Evolutionary conservation across 23 red algal genomes (phyloP).

Genomic region (Gracilaria gracilis): DNA sequence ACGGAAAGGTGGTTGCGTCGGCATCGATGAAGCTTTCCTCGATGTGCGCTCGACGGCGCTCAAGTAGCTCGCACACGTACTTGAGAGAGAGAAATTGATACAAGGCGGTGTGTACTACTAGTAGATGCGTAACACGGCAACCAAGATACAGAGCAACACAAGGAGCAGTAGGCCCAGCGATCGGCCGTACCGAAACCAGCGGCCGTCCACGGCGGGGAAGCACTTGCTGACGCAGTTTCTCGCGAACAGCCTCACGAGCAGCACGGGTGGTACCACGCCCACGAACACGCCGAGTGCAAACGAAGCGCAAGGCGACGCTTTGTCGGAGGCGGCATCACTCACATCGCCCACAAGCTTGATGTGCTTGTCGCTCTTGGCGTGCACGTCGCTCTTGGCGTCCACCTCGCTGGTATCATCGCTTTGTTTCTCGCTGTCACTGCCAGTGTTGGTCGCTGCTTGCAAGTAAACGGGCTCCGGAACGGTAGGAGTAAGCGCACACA

Average conservation of each 20-base stretch:
- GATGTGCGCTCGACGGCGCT: background rate
- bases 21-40: no score
- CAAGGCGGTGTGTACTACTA: no score
- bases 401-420: background rate
- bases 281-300: background rate
- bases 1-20: no score
- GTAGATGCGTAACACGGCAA: slow-evolving; percentile 7
- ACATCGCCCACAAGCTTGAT: background rate
- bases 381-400: background rate
- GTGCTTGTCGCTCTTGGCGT: background rate
- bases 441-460: background rate
- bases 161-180: slow-evolving; percentile 19
- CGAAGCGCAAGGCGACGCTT: background rate
- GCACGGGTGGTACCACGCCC: background rate
- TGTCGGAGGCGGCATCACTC: background rate
- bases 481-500: background rate
- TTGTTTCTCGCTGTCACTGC: background rate
- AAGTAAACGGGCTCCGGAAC: background rate
- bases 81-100: no score
- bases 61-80: background rate
- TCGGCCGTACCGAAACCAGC: slow-evolving; percentile 19
- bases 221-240: background rate
- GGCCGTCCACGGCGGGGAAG: background rate
- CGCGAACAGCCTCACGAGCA: slow-evolving; percentile 6
- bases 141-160: slow-evolving; percentile 11